Conservation (phyloP, 2,329 filamentous ascomycete genomes). For the Fusarium sarcochroum region DNA sequence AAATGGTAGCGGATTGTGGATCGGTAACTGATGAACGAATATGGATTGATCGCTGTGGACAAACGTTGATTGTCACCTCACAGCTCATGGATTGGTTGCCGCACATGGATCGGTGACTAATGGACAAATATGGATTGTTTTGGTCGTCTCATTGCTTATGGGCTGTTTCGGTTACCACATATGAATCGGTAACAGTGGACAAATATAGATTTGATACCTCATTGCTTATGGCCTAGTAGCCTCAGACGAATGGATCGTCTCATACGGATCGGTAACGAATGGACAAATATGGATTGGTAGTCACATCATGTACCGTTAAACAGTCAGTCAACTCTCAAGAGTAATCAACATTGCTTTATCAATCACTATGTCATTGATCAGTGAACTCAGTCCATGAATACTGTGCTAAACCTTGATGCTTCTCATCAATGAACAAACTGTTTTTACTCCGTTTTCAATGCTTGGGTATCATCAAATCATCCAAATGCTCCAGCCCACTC, state of each 20-base stretch:
- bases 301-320: neutral
- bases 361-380: neutral
- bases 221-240: too few relatives aligned
- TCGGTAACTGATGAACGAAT: neutral
- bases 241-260: too few relatives aligned
- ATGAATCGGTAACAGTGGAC: too few relatives aligned
- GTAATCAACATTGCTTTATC: neutral
- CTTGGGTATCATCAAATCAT: constrained; percentile 45
- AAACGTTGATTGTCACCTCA: too few relatives aligned
- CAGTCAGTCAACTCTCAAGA: neutral
- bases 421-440: neutral
- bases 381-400: neutral
- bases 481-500: constrained; percentile 12
- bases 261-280: neutral
- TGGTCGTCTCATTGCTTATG: too few relatives aligned
- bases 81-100: too few relatives aligned
- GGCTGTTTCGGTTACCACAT: too few relatives aligned
- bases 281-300: neutral
- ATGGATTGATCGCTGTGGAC: too few relatives aligned
- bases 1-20: neutral
- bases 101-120: neutral
- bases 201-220: too few relatives aligned
- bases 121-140: neutral
- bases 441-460: constrained; percentile 29
- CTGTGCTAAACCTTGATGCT: neutral